Conservation (phyloP, 2,329 filamentous ascomycete species). For the Clathrospora elynae region DNA sequence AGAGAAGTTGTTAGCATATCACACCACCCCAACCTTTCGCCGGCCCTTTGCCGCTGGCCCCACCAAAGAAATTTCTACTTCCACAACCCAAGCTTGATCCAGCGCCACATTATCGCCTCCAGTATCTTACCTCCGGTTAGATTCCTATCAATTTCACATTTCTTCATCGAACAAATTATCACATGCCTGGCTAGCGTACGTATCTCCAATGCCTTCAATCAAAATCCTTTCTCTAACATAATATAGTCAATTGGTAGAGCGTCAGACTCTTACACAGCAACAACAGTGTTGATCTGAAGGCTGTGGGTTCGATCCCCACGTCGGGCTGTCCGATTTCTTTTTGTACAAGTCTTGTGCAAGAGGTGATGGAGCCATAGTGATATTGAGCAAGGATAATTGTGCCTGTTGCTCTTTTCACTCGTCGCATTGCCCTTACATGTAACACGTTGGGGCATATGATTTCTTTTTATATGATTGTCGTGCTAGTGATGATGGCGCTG, state of each 20-base stretch:
- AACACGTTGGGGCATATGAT: no score
- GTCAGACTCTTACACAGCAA: conserved; percentile 7
- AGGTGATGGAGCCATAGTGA: no score
- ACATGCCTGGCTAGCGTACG: conserved; percentile 2
- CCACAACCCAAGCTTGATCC: neutral
- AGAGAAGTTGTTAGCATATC: neutral
- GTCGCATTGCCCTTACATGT: no score
- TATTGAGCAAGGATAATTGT: no score
- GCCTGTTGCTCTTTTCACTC: no score
- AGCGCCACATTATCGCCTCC: no score
- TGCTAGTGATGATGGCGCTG: no score
- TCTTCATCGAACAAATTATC: conserved; percentile 7
- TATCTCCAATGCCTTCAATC: no score
- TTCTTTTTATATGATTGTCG: no score
- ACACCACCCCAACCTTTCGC: conserved; percentile 4
- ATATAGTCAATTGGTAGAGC: conserved; percentile 14
- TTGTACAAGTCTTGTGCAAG: neutral
- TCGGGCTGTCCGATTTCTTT: conserved; percentile 13
- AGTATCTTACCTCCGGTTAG: neutral
- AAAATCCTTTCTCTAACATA: conserved; percentile 12
- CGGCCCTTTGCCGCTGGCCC: conserved; percentile 9
- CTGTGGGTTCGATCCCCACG: conserved; percentile 24
- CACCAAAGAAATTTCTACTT: conserved; percentile 10
- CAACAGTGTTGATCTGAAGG: conserved; percentile 25
- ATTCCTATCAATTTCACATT: rapidly evolving